Conservation (phyloP, 2,329 filamentous ascomycete genomes). For the Microsporum canis region DNA sequence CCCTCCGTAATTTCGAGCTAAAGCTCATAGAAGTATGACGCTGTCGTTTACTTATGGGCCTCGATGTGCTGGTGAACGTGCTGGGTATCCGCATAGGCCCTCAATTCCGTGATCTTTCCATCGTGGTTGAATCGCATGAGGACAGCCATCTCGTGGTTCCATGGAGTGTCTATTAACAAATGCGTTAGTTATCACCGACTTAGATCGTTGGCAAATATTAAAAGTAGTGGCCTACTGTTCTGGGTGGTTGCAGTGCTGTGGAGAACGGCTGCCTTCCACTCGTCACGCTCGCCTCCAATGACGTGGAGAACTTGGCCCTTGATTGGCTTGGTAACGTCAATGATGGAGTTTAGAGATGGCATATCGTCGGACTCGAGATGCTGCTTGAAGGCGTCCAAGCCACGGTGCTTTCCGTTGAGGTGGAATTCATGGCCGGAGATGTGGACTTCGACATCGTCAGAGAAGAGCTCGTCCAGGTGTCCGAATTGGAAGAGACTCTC, state of each 20-base stretch:
- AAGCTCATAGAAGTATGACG: neutral
- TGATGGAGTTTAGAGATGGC: slow-evolving; percentile 8
- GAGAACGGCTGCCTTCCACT: slow-evolving; percentile 9
- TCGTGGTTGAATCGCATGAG: slow-evolving; percentile 9
- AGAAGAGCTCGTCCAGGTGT: slow-evolving; percentile 8
- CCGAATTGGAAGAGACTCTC: slow-evolving; percentile 9
- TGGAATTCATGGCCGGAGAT: slow-evolving; percentile 9
- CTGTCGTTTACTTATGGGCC: slow-evolving; percentile 6
- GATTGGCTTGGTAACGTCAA: slow-evolving; percentile 9
- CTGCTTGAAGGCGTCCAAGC: slow-evolving; percentile 6
- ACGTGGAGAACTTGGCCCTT: slow-evolving; percentile 8
- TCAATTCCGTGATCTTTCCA: slow-evolving; percentile 10
- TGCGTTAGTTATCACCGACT: neutral
- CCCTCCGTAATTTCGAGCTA: neutral
- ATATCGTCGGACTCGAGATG: slow-evolving; percentile 9
- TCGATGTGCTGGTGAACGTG: slow-evolving; percentile 10
- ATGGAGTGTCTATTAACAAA: slow-evolving; percentile 6
- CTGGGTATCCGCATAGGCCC: slow-evolving; percentile 9
- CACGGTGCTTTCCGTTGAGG: slow-evolving; percentile 7
- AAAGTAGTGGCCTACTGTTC: slow-evolving; percentile 5
- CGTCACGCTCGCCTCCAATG: slow-evolving; percentile 8
- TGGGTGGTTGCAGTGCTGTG: slow-evolving; percentile 9
- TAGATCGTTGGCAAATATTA: neutral
- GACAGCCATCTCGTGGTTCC: slow-evolving; percentile 9
- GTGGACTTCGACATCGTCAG: slow-evolving; percentile 9